phyloP scores from a whole-genome alignment of 2,329 filamentous ascomycete genomes.

The Aspergillus quadrilineatus region DNA sequence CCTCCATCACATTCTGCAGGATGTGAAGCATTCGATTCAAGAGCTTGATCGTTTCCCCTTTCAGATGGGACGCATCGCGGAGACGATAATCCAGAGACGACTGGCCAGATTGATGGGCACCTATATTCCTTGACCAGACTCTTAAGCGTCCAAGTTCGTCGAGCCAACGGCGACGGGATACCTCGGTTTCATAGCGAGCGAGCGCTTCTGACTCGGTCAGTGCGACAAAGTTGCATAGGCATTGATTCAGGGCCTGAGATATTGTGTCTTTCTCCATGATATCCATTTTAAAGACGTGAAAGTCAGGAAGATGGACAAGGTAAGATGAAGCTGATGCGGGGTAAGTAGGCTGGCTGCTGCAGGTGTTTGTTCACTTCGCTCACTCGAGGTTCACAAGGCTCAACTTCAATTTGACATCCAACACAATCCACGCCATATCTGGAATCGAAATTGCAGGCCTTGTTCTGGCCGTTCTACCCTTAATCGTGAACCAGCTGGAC shows the following conservation, averaged over 20 bases:
- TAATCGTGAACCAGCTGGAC: constrained; percentile 26
- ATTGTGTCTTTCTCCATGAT: too few relatives aligned
- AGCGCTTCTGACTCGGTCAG: too few relatives aligned
- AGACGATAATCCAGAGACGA: constrained; percentile 32
- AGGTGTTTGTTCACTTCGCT: too few relatives aligned
- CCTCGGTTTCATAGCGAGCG: too few relatives aligned
- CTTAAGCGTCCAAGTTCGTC: constrained; percentile 24
- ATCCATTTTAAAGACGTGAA: too few relatives aligned
- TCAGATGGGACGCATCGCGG: constrained; percentile 28
- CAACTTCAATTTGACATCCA: too few relatives aligned
- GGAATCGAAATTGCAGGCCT: constrained; percentile 4
- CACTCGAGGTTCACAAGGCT: too few relatives aligned
- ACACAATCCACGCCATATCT: background rate
- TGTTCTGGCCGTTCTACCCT: constrained; percentile 22
- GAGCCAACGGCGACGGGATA: constrained; percentile 11
- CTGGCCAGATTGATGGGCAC: constrained; percentile 29
- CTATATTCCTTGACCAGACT: constrained; percentile 34
- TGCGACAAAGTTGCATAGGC: too few relatives aligned
- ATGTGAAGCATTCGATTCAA: background rate
- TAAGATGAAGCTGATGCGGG: too few relatives aligned
- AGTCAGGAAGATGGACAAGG: too few relatives aligned
- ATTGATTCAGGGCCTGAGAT: too few relatives aligned
- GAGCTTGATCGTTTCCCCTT: background rate
- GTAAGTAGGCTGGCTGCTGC: too few relatives aligned
- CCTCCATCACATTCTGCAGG: background rate